A percentile compares a stretch with the other conserved stretches of the same genome.
Evolutionary conservation across 352 stramenopile species (phyloP).

Genomic region (Phytopythium sindhum): DNA sequence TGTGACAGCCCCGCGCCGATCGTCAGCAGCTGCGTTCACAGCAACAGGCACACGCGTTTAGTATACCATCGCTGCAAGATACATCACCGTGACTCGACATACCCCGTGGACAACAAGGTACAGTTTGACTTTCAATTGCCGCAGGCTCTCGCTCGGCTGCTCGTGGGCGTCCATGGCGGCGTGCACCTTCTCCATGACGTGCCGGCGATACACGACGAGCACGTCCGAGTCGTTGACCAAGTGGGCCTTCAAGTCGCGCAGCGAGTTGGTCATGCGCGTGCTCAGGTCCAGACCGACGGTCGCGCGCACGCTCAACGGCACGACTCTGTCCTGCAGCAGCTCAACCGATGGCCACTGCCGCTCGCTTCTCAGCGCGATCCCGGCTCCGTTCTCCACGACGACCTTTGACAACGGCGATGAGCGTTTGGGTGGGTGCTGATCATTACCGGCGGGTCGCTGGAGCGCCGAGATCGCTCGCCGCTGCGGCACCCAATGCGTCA

Average conservation of each 20-base stretch:
- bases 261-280: conserved; percentile 52
- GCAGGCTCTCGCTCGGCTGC: not conserved
- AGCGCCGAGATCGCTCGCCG: conserved; percentile 36
- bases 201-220: conserved; percentile 39
- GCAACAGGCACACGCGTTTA: conserved; percentile 6
- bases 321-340: conserved; percentile 54
- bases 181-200: conserved; percentile 36
- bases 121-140: conserved; percentile 44
- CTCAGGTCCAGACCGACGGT: conserved; percentile 66
- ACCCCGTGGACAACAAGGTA: conserved; percentile 62
- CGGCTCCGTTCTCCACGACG: conserved; percentile 48
- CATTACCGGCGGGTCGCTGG: conserved; percentile 4
- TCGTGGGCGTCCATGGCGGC: conserved; percentile 2
- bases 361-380: conserved; percentile 39
- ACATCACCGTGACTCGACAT: conserved; percentile 2
- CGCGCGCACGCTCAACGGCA: conserved; percentile 43
- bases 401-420: not conserved
- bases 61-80: not conserved
- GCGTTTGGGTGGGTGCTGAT: not conserved
- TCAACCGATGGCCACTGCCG: conserved; percentile 40
- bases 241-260: conserved; percentile 74
- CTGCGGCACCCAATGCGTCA: conserved; percentile 77
- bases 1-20: conserved; percentile 74
- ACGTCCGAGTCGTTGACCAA: conserved; percentile 73
- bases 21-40: conserved; percentile 31